These are phyloP conservation scores for Trichoderma asperelloides DNA, from an alignment of 495 filamentous ascomycete genomes.

Conservation along the genomic window DNA sequence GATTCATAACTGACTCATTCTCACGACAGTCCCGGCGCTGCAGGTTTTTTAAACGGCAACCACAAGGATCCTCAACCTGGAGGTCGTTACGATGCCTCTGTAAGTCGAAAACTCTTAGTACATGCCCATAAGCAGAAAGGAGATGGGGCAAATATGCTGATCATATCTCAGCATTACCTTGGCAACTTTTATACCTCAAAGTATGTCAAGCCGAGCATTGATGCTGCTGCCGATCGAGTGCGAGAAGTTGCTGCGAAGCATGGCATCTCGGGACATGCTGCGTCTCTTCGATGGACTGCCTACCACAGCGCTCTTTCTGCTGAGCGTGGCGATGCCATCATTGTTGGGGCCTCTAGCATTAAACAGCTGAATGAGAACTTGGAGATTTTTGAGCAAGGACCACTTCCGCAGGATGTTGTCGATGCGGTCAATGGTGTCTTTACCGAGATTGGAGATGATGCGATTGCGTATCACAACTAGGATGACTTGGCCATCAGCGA, in stretches of 20 bases:
- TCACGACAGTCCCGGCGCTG: conserved; percentile 22
- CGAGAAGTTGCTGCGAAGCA: conserved; percentile 57
- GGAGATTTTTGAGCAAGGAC: conserved; percentile 72
- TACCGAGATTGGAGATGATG: conserved; percentile 19
- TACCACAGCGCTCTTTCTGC: conserved; percentile 72
- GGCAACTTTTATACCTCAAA: conserved; percentile 15
- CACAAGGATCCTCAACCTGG: conserved; percentile 9
- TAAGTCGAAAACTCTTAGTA: too few relatives aligned
- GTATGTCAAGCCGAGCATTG: conserved; percentile 15
- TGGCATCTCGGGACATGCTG: conserved; percentile 68
- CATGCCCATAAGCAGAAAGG: neutral
- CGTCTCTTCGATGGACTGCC: conserved; percentile 68
- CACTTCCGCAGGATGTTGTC: conserved; percentile 76
- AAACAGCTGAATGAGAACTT: conserved; percentile 70
- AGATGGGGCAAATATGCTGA: neutral
- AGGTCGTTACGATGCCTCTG: conserved; percentile 13
- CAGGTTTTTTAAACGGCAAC: conserved; percentile 22
- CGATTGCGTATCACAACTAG: neutral
- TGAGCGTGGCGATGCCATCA: conserved; percentile 68
- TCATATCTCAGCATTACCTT: conserved; percentile 12
- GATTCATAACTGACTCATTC: neutral
- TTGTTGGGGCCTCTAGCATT: conserved; percentile 70
- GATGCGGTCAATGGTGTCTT: conserved; percentile 57
- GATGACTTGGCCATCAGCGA: neutral
- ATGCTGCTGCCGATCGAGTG: conserved; percentile 13